These are phyloP conservation scores for Boletus fagicola DNA, from an alignment of 768 basidiomycete genomes.

Conservation along the genomic window DNA sequence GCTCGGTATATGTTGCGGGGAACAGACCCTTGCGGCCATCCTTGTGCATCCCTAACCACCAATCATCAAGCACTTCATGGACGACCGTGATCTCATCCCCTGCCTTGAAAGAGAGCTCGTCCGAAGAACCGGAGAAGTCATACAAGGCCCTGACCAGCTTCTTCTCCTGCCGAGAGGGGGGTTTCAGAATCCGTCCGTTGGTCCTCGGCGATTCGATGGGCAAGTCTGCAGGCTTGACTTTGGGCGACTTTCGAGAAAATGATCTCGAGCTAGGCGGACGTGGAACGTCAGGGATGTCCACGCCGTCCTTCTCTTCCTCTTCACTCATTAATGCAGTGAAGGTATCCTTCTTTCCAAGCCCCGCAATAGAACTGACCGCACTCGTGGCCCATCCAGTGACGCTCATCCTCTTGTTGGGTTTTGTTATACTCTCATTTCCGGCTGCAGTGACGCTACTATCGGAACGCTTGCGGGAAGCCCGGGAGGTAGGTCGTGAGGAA, in stretches of 20 bases:
- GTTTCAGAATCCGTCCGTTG: slow-evolving; percentile 46
- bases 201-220: slow-evolving; percentile 26
- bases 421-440: slow-evolving; percentile 36
- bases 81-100: slow-evolving; percentile 77
- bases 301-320: slow-evolving; percentile 31
- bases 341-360: slow-evolving; percentile 57
- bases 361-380: slow-evolving; percentile 61
- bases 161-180: slow-evolving; percentile 47
- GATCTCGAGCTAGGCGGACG: slow-evolving; percentile 38
- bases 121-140: slow-evolving; percentile 70
- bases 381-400: slow-evolving; percentile 57
- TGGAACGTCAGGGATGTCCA: slow-evolving; percentile 28
- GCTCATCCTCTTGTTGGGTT: slow-evolving; percentile 39
- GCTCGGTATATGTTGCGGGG: slow-evolving; percentile 73
- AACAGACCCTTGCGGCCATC: slow-evolving; percentile 75
- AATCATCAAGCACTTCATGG: slow-evolving; percentile 81
- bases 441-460: slow-evolving; percentile 50
- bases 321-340: slow-evolving; percentile 57
- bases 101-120: slow-evolving; percentile 72
- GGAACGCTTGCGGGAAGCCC: slow-evolving; percentile 63
- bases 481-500: slow-evolving; percentile 55
- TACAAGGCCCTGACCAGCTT: slow-evolving; percentile 67
- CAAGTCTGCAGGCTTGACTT: slow-evolving; percentile 24
- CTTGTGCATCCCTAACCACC: slow-evolving; percentile 81
- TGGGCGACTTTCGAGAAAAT: slow-evolving; percentile 29